Conservation (phyloP, 371 early-diverging fungal species). For the Cokeromyces recurvatus region DNA sequence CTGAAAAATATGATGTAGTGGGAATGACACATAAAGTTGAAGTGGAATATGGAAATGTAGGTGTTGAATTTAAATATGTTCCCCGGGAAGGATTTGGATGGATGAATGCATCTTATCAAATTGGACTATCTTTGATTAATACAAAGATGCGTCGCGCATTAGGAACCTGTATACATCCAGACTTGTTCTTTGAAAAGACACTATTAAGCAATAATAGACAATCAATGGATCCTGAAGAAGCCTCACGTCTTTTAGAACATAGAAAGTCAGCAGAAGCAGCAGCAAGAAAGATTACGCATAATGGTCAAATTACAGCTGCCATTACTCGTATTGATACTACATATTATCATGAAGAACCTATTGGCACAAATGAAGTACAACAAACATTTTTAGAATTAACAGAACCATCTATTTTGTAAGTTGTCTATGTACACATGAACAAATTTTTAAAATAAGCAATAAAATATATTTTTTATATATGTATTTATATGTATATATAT, state of each 20-base stretch:
- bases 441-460: not conserved
- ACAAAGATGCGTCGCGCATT: slow-evolving; percentile 68
- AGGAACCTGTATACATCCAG: slow-evolving; percentile 75
- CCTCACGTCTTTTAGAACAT: slow-evolving; percentile 1
- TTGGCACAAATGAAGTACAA: no score
- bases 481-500: no score
- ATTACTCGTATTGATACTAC: slow-evolving; percentile 13
- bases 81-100: slow-evolving; percentile 97
- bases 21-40: slow-evolving; percentile 85
- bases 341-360: not conserved
- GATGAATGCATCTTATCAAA: slow-evolving; percentile 94
- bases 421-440: no score
- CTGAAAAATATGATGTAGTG: slow-evolving; percentile 96
- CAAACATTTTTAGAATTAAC: slow-evolving; percentile 3
- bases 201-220: slow-evolving; percentile 7
- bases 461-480: no score
- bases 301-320: slow-evolving; percentile 17
- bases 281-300: slow-evolving; percentile 13
- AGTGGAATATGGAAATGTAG: slow-evolving; percentile 95
- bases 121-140: slow-evolving; percentile 73
- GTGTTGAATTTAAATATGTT: slow-evolving; percentile 91
- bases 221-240: slow-evolving; percentile 8
- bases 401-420: not conserved
- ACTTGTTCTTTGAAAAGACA: slow-evolving; percentile 45
- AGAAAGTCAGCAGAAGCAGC: slow-evolving; percentile 24